phyloP scores from a whole-genome alignment of 2,329 filamentous ascomycete species.

The Aspergillus sp. region DNA sequence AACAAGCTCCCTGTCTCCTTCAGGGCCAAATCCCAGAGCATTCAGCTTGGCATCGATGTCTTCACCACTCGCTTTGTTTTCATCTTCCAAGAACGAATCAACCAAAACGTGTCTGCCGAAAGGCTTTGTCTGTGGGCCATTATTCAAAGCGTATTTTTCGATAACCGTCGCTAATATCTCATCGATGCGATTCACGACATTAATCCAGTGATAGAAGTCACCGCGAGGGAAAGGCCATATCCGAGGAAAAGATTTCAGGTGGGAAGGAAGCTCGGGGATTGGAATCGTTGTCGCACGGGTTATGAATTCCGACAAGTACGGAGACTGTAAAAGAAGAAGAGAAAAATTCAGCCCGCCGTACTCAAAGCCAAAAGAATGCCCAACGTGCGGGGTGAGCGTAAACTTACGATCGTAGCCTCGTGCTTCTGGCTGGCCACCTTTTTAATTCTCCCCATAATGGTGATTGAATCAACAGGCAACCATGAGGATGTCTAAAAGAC shows the following conservation, averaged over 20 bases:
- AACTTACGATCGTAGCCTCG: conserved; percentile 45
- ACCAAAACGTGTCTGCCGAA: conserved; percentile 49
- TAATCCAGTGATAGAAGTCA: conserved; percentile 97
- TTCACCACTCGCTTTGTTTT: conserved; percentile 48
- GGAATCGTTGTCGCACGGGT: conserved; percentile 56
- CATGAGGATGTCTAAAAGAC: conserved; percentile 30
- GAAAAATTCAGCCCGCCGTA: conserved; percentile 16
- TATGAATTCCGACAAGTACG: conserved; percentile 78
- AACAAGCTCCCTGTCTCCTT: conserved; percentile 75
- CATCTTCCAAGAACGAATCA: conserved; percentile 52
- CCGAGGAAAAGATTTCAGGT: conserved; percentile 73
- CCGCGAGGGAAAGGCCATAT: conserved; percentile 94
- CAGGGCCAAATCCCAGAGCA: conserved; percentile 57
- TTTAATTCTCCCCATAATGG: conserved; percentile 48
- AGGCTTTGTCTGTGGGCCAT: conserved; percentile 71
- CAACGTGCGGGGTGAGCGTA: conserved; percentile 7
- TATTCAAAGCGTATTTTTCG: conserved; percentile 68
- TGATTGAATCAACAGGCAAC: conserved; percentile 27
- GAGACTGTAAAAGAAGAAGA: conserved; percentile 55
- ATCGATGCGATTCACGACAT: conserved; percentile 88
- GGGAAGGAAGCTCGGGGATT: conserved; percentile 67
- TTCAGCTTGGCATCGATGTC: conserved; percentile 49
- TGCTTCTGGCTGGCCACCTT: conserved; percentile 47
- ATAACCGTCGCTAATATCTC: conserved; percentile 76
- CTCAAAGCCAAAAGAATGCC: conserved; percentile 1